Evolutionary conservation across 345 rosid species (phyloP).

Genomic region (Viola odorata): DNA sequence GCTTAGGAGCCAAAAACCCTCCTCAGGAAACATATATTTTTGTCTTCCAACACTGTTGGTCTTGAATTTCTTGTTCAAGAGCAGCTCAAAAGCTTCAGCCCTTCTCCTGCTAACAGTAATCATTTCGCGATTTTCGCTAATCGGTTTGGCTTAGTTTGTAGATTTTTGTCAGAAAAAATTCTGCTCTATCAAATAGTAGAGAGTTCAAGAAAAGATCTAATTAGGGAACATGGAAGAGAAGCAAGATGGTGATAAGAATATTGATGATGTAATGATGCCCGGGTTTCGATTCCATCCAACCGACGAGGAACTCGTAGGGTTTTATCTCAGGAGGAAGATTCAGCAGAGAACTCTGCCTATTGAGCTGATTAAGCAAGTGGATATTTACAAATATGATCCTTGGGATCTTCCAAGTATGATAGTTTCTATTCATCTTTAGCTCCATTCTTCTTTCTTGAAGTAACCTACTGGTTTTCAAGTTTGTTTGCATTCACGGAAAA

Average conservation of each 20-base stretch:
- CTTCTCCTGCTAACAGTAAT: neutral
- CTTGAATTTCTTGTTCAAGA: slow-evolving; percentile 1
- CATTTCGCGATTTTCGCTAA: neutral
- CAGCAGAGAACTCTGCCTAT: slow-evolving; percentile 56
- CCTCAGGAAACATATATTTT: slow-evolving; percentile 30
- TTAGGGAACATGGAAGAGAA: slow-evolving; percentile 36
- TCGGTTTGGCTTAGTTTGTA: neutral
- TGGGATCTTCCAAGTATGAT: slow-evolving; percentile 98
- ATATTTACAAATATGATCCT: slow-evolving; percentile 86
- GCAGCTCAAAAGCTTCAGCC: slow-evolving; percentile 14
- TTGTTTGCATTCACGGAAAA: neutral
- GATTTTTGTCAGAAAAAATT: neutral
- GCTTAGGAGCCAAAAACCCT: slow-evolving; percentile 29
- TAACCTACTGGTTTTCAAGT: neutral
- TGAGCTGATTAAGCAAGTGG: slow-evolving; percentile 88
- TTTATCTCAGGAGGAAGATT: slow-evolving; percentile 63
- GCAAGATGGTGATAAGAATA: slow-evolving; percentile 36
- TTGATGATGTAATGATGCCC: slow-evolving; percentile 73
- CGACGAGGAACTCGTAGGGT: slow-evolving; percentile 91
- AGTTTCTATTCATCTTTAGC: neutral
- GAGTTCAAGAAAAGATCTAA: slow-evolving; percentile 4
- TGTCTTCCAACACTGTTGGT: slow-evolving; percentile 11
- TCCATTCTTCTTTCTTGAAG: neutral
- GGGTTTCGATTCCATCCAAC: slow-evolving; percentile 97
- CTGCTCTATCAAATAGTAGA: too few relatives aligned